These are phyloP conservation scores for Tothia fuscella DNA, from an alignment of 2,329 filamentous ascomycete genomes.

Conservation along the genomic window DNA sequence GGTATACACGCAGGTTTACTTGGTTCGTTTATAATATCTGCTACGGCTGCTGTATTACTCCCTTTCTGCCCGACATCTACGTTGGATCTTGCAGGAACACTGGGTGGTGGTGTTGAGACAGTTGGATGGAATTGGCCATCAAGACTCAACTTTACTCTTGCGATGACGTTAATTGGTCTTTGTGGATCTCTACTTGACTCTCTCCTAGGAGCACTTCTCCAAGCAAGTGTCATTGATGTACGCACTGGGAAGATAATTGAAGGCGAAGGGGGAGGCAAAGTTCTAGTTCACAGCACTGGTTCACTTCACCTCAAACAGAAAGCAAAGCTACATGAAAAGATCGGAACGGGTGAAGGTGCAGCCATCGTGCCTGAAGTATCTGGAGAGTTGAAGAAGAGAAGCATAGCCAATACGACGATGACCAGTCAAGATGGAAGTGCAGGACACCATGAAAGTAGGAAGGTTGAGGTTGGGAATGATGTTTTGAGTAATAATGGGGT, in stretches of 20 bases:
- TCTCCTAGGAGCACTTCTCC: conserved; percentile 70
- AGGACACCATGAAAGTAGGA: conserved; percentile 32
- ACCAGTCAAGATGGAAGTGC: conserved; percentile 18
- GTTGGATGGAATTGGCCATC: conserved; percentile 43
- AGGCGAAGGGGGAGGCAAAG: conserved; percentile 59
- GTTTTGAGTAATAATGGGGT: conserved; percentile 91
- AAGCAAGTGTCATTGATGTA: conserved; percentile 76
- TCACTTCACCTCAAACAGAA: conserved; percentile 21
- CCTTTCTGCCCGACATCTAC: conserved; percentile 46
- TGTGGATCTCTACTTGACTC: conserved; percentile 80
- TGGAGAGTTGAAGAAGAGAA: conserved; percentile 17
- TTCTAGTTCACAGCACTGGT: conserved; percentile 26
- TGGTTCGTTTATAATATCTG: conserved; percentile 58
- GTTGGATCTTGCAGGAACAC: conserved; percentile 12
- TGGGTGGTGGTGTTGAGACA: conserved; percentile 14
- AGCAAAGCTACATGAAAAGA: conserved; percentile 15
- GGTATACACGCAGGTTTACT: conserved; percentile 63
- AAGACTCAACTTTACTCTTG: conserved; percentile 36
- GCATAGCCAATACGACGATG: too few relatives aligned
- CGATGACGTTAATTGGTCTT: conserved; percentile 59
- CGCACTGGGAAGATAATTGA: conserved; percentile 81
- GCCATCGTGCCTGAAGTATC: conserved; percentile 23
- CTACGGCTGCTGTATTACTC: conserved; percentile 54
- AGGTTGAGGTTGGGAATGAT: conserved; percentile 55
- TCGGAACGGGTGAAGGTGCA: conserved; percentile 23